Conservation (phyloP, 2,329 filamentous ascomycete species). For the Scedosporium minutisporum region DNA sequence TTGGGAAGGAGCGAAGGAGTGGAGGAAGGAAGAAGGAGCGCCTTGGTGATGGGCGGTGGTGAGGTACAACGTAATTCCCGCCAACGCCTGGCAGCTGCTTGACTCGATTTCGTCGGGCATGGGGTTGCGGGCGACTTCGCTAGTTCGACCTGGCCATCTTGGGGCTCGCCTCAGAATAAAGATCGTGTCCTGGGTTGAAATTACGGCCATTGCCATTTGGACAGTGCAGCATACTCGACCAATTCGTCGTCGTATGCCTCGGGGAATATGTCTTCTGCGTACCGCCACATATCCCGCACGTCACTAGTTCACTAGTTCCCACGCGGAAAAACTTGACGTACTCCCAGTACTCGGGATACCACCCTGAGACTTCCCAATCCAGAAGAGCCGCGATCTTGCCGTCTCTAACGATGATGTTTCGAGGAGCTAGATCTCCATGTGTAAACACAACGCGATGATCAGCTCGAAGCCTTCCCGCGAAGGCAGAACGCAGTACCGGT, state of each 20-base stretch:
- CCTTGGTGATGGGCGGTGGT: too few species aligned
- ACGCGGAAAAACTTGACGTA: conserved; percentile 21
- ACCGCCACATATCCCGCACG: conserved; percentile 13
- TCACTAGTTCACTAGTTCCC: neutral
- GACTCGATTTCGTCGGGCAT: too few species aligned
- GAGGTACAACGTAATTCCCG: too few species aligned
- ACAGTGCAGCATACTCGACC: conserved; percentile 15
- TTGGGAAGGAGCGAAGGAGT: too few species aligned
- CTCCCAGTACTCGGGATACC: conserved; percentile 34
- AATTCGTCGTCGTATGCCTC: conserved; percentile 16
- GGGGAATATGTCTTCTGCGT: conserved; percentile 17
- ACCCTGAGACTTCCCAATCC: conserved; percentile 38
- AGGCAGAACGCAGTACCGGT: conserved; percentile 12
- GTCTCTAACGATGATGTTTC: conserved; percentile 32
- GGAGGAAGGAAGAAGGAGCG: too few species aligned
- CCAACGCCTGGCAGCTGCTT: too few species aligned
- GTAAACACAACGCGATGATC: conserved; percentile 32
- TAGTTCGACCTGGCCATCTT: too few species aligned
- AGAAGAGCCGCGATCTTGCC: conserved; percentile 30
- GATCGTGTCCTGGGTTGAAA: too few species aligned
- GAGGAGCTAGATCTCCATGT: conserved; percentile 37
- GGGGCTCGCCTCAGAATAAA: too few species aligned
- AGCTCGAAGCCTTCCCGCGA: conserved; percentile 14
- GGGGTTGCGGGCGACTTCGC: too few species aligned
- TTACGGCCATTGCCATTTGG: conserved; percentile 14